Base-by-base conservation (phyloP, 139 green algal species). In the Desmodesmus armatus region DNA sequence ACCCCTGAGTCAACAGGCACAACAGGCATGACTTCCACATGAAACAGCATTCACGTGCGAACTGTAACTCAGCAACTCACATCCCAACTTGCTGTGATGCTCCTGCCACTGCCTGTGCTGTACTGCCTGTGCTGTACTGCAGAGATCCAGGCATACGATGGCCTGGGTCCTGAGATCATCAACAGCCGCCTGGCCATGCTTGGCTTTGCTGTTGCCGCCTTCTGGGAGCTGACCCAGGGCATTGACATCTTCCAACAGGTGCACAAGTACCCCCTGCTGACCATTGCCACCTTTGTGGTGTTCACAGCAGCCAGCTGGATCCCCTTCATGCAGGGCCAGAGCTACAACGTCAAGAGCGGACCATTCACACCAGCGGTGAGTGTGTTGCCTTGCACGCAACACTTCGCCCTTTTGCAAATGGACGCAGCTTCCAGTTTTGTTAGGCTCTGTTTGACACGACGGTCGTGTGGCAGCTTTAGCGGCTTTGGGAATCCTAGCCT, bases 131-230 rank as follows among this genome's bases (percentile, higher is more conserved):
- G 35, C 67, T 75, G 67, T 72, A n/a, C 11, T 75, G 63, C 71
- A 80, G 89, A 89, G 76, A 79, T 90, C 60, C 85, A 91, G 77
- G 75, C 84, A 1, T 91, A 91, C 81, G 75, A 87, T 60, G 88
- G 88, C 41, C 49, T 84, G n/a, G 78, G 62, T 17, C 78, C 78
- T 41, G 78, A 84, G 78, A 51, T 84, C 13, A 84, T 72, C 78
- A 84, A 84, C 78, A 39, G 49, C 78, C 78, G 78, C 19, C 78
- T 84, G 60, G 41, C 78, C n/a, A 84, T 84, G 78, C 43, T 84
- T n/a, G 78, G 78, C 62, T 84, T 84, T 77, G 78, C 78, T 31
- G 49, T 84, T 19, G 62, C 78, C 15, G 78, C 78, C 19, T 84
- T 84, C 78, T 84, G 41, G 41, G 78, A 84, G 78, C 67, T 84